Evolutionary conservation across 345 rosid species (phyloP), one percentile per base, ranked within the genome.

Genomic region (Kernera saxatilis): DNA sequence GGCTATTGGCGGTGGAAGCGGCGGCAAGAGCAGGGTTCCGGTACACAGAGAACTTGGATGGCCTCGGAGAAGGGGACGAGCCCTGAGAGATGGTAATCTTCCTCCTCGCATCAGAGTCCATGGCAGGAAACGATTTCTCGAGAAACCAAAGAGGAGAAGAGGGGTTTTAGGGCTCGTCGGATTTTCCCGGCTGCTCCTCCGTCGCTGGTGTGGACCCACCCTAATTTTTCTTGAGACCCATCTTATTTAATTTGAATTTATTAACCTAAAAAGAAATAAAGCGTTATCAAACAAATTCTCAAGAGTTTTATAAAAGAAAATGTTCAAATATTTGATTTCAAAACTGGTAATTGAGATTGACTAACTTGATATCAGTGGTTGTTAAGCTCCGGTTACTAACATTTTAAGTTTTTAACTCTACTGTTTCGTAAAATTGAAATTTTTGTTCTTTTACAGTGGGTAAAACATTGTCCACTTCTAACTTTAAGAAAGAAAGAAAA

Each of bases 11-110:
- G 2, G 91, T 85, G n/a, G 89, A 78, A 33, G 96, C 94, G 25
- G 93, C 87, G 26, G 95, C 78, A 3, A 93, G 79, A 33, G 82
- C 80, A 22, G 94, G 92, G 82, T 91, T 91, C 84, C 81, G 88
- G 74, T 93, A 89, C 53, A 84, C 98, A 0, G 86, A 36, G 82
- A 93, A 93, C 84, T 86, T 89, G 12, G 83, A 62, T 13, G 90
- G 73, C 77, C 80, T 80, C 40, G 67, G 69, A 8, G 83, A 70
- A 30, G 84, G 69, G 17, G 84, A 67, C 9, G 84, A 67, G 15
- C 32, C 72, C 64, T 63, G 70, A 6, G 58, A 25, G 36, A 9
- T 36, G 26, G 4, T 9, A 6, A 35, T 41, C 52, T 54, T 71
- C 58, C 67, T 67, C 69, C 67, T 71, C 39, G 53, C 45, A 66